Conservation (phyloP, 2,329 filamentous ascomycete genomes). For the Sphaerulina musiva region DNA sequence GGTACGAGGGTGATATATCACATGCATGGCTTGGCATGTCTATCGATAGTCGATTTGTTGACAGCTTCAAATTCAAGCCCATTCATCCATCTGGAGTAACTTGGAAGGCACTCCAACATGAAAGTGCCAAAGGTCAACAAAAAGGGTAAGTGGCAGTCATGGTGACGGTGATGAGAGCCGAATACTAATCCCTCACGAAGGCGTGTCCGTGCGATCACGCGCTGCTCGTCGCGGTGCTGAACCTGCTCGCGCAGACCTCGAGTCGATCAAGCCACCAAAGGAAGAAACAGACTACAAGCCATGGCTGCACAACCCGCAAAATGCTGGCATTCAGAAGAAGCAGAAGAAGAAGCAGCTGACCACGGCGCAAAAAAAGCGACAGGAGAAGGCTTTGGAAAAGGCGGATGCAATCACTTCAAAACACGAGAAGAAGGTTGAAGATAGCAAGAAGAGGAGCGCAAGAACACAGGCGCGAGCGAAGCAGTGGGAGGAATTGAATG, state of each 20-base stretch:
- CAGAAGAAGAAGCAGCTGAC: constrained; percentile 50
- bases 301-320: constrained; percentile 63
- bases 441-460: constrained; percentile 46
- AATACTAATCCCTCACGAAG: constrained; percentile 35
- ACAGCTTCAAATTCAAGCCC: constrained; percentile 1
- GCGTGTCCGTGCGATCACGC: constrained; percentile 62
- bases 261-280: constrained; percentile 40
- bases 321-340: constrained; percentile 64
- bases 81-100: not conserved
- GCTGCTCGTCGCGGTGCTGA: constrained; percentile 67
- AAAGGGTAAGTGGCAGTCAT: constrained; percentile 30
- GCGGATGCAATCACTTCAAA: constrained; percentile 51
- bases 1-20: not conserved
- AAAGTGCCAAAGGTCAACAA: constrained; percentile 45
- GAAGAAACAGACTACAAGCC: constrained; percentile 49
- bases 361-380: constrained; percentile 49
- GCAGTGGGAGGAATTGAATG: constrained; percentile 34
- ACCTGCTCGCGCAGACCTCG: constrained; percentile 46
- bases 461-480: constrained; percentile 33
- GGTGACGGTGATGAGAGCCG: not conserved
- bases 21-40: constrained; percentile 9
- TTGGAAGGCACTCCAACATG: constrained; percentile 31
- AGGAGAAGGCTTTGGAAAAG: constrained; percentile 50
- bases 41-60: constrained; percentile 2
- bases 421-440: constrained; percentile 50